Percentiles rank a stretch among this genome's conserved stretches.
These are phyloP conservation scores for Teunomyces stri DNA, from an alignment of 805 yeast genomes.

Conservation along the genomic window DNA sequence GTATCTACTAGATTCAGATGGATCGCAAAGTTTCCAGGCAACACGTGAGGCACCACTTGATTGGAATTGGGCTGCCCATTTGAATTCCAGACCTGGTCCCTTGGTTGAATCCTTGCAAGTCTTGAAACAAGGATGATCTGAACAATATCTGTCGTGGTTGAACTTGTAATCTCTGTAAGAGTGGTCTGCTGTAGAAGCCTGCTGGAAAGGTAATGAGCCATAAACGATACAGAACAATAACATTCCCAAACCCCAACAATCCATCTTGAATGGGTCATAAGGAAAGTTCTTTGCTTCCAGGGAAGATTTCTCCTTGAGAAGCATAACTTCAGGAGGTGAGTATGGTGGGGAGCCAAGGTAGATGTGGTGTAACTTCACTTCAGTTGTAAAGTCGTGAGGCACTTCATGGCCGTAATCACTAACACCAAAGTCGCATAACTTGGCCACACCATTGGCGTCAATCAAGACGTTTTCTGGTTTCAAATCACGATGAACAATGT, in stretches of 20 bases:
- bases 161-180: conserved; percentile 55
- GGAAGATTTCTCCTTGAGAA: conserved; percentile 36
- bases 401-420: conserved; percentile 60
- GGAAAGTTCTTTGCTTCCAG: conserved; percentile 37
- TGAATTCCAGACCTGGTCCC: conserved; percentile 73
- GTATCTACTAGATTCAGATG: conserved; percentile 53
- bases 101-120: conserved; percentile 40
- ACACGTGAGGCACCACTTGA: conserved; percentile 62
- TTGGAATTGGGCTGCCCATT: conserved; percentile 61
- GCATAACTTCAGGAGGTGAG: conserved; percentile 74
- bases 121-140: conserved; percentile 49
- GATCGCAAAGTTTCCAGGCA: conserved; percentile 75
- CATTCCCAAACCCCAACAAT: conserved; percentile 73
- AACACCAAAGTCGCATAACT: conserved; percentile 76
- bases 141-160: conserved; percentile 41
- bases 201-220: conserved; percentile 58
- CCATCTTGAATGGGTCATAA: conserved; percentile 67
- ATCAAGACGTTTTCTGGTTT: conserved; percentile 72
- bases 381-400: conserved; percentile 48
- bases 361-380: conserved; percentile 38
- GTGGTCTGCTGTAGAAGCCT: conserved; percentile 47
- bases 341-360: conserved; percentile 81
- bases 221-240: conserved; percentile 58
- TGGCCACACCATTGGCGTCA: conserved; percentile 58
- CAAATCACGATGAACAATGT: conserved; percentile 69